A percentile compares a stretch with the other conserved stretches of the same genome.
Conservation (phyloP, 2,329 filamentous ascomycete species). For the Aureobasidium sp. region DNA sequence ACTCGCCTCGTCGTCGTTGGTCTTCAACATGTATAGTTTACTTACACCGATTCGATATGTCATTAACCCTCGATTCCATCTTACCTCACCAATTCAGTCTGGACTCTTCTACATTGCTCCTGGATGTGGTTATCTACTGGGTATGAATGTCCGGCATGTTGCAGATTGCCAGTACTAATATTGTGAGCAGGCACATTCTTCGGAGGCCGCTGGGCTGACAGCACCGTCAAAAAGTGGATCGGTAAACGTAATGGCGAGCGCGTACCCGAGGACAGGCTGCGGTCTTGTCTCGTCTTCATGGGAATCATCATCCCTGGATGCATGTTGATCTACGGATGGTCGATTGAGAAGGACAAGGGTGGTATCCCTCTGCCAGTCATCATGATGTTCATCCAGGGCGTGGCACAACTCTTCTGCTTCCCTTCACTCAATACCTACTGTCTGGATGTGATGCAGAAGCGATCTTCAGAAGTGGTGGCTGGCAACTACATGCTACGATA, state of each 20-base stretch:
- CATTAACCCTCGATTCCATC: slow-evolving; percentile 63
- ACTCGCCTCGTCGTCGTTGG: slow-evolving; percentile 52
- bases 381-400: slow-evolving; percentile 65
- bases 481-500: slow-evolving; percentile 76
- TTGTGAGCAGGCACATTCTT: slow-evolving; percentile 50
- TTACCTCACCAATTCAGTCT: slow-evolving; percentile 56
- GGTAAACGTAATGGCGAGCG: slow-evolving; percentile 47
- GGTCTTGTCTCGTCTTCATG: slow-evolving; percentile 49
- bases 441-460: slow-evolving; percentile 67
- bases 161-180: slow-evolving; percentile 19
- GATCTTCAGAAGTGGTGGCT: slow-evolving; percentile 60
- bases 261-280: slow-evolving; percentile 60
- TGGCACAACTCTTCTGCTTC: slow-evolving; percentile 68
- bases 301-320: slow-evolving; percentile 49
- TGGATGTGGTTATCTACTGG: slow-evolving; percentile 55
- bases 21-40: slow-evolving; percentile 69
- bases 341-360: slow-evolving; percentile 45
- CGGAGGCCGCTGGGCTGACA: slow-evolving; percentile 64
- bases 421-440: slow-evolving; percentile 73
- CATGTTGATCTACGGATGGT: slow-evolving; percentile 64
- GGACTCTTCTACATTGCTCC: slow-evolving; percentile 69
- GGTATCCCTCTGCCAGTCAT: slow-evolving; percentile 57
- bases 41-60: slow-evolving; percentile 63
- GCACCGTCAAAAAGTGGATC: slow-evolving; percentile 57
- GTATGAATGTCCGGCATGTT: not conserved